phyloP scores from a whole-genome alignment of 116 monocot genomes.

The Iris pallida region DNA sequence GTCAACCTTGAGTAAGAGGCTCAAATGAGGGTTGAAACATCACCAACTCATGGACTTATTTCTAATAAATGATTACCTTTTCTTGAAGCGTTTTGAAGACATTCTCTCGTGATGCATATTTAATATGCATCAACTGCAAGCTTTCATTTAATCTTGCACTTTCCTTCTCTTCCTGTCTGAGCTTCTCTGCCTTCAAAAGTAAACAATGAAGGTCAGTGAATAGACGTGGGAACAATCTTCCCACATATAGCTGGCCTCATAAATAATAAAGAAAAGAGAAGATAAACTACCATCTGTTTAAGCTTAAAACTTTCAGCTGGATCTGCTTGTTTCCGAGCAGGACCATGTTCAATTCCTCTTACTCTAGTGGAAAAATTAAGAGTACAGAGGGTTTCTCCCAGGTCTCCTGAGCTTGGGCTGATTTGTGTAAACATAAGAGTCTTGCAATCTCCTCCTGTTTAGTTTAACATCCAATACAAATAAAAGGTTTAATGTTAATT shows the following conservation, averaged over 20 bases:
- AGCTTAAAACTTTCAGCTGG: slow-evolving; percentile 65
- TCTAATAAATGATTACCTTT: slow-evolving; percentile 39
- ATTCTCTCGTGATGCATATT: slow-evolving; percentile 71
- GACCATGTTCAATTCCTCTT: slow-evolving; percentile 73
- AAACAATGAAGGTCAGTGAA: neutral
- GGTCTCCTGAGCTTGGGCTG: slow-evolving; percentile 77
- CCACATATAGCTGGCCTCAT: neutral
- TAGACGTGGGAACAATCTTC: too few species aligned
- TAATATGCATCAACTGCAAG: slow-evolving; percentile 72
- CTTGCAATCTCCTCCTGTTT: slow-evolving; percentile 92
- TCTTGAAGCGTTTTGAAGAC: slow-evolving; percentile 71
- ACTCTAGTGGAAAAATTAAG: slow-evolving; percentile 85
- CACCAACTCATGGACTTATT: too few species aligned
- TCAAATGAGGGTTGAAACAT: too few species aligned
- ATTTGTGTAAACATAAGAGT: slow-evolving; percentile 95
- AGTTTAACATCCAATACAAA: neutral
- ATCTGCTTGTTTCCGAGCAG: slow-evolving; percentile 69
- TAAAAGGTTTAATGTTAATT: slow-evolving; percentile 22
- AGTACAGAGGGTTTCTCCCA: slow-evolving; percentile 85
- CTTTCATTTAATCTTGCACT: slow-evolving; percentile 52
- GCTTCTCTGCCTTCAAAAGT: slow-evolving; percentile 54
- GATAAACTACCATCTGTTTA: slow-evolving; percentile 67
- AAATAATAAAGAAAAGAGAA: neutral
- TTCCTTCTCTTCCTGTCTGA: slow-evolving; percentile 77
- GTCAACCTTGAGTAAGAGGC: too few species aligned